Evolutionary conservation across 2,329 filamentous ascomycete species (phyloP).

Genomic region (Leptographium procerum): DNA sequence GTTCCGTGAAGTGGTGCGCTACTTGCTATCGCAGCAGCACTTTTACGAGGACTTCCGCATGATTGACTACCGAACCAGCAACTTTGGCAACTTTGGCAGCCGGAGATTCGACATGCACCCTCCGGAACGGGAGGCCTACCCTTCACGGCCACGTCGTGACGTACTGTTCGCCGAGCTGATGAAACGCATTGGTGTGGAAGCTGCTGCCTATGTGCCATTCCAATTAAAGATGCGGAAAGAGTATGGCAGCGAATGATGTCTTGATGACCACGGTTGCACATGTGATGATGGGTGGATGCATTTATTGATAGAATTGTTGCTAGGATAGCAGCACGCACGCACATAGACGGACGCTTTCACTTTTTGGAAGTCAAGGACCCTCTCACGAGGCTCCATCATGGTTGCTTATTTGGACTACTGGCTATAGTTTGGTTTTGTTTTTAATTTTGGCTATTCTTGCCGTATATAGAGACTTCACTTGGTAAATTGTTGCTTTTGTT

Average conservation of each 20-base stretch:
- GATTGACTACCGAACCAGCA: neutral
- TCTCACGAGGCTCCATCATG: too few relatives aligned
- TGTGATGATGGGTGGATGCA: too few relatives aligned
- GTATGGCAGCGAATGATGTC: constrained; percentile 2
- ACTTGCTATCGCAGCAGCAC: constrained; percentile 9
- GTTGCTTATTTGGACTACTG: too few relatives aligned
- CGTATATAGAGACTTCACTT: too few relatives aligned
- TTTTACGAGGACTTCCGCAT: constrained; percentile 1
- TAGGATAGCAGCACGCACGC: too few relatives aligned
- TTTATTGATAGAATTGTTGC: too few relatives aligned
- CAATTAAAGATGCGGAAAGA: constrained; percentile 10
- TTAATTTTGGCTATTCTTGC: too few relatives aligned
- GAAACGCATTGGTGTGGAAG: constrained; percentile 7
- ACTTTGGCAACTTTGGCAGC: neutral
- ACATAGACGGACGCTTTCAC: too few relatives aligned
- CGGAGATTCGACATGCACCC: neutral
- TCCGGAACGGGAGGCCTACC: neutral
- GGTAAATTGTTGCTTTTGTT: too few relatives aligned
- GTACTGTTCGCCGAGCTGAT: constrained; percentile 4
- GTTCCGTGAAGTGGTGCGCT: constrained; percentile 7
- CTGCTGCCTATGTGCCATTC: constrained; percentile 6
- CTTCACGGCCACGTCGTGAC: neutral
- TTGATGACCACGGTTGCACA: too few relatives aligned
- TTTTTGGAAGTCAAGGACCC: too few relatives aligned
- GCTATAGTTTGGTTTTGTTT: too few relatives aligned